These are phyloP conservation scores for Colletotrichum musae DNA, from an alignment of 2,329 filamentous ascomycete genomes.

Conservation along the genomic window DNA sequence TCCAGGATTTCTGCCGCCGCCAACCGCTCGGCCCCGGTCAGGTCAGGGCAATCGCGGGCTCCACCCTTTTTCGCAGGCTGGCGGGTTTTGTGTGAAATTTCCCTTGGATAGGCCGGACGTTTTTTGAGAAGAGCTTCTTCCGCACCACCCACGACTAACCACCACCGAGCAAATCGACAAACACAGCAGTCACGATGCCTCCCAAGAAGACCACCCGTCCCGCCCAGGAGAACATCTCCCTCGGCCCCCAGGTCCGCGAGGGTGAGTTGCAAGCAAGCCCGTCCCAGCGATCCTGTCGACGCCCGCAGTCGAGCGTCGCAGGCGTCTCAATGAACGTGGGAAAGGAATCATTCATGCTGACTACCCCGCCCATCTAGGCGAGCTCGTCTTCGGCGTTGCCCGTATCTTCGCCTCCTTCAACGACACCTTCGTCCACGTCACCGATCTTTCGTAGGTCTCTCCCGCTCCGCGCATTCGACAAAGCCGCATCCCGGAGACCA, in stretches of 20 bases:
- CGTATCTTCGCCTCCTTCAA: conserved; percentile 98
- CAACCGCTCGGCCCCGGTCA: conserved; percentile 28
- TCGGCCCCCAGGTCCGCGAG: conserved; percentile 97
- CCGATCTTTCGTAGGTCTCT: conserved; percentile 89
- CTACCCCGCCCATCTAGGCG: conserved; percentile 69
- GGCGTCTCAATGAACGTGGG: conserved; percentile 82
- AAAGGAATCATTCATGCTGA: conserved; percentile 41
- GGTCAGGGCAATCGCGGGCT: conserved; percentile 30
- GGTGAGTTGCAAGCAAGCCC: conserved; percentile 67
- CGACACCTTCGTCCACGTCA: conserved; percentile 97
- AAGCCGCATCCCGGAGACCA: not conserved
- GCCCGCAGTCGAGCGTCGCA: conserved; percentile 55
- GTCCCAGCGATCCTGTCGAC: conserved; percentile 52
- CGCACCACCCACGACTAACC: conserved; percentile 38
- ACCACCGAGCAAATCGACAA: conserved; percentile 48
- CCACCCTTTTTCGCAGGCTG: conserved; percentile 25
- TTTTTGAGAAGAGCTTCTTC: conserved; percentile 19
- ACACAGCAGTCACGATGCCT: conserved; percentile 75
- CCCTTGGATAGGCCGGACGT: conserved; percentile 6
- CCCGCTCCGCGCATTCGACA: conserved; percentile 10
- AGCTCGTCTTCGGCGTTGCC: conserved; percentile 98
- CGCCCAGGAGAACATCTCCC: conserved; percentile 96
- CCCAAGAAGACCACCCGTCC: conserved; percentile 93
- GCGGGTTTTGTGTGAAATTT: conserved; percentile 33
- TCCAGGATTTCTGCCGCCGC: not conserved